Evolutionary conservation across 2,329 filamentous ascomycete genomes (phyloP), one percentile per base, ranked within the genome.

Genomic region (Arthrobotrys pseudoclavata): DNA sequence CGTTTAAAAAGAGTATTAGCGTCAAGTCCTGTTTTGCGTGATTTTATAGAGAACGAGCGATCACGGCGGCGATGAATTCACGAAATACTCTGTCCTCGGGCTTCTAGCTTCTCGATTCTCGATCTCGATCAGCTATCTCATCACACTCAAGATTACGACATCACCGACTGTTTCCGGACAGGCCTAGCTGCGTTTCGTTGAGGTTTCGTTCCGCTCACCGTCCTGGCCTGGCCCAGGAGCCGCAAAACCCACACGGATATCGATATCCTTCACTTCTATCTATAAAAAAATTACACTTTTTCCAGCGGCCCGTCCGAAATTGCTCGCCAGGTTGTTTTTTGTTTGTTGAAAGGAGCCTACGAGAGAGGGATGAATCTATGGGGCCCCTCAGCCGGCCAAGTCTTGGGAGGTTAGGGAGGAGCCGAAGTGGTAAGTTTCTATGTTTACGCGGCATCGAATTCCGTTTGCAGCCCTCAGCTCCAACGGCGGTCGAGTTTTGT

Each of bases 381-480:
- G 74, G 74, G 52, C 67, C 74, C 24, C 60, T 70, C 29, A 77
- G 62, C 67, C 67, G 74, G 74, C 74, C 74, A 63, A 77, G 74
- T 63, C 62, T 77, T 62, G 74, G 74, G 74, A 77, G 67, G 67
- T 77, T 77, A 71, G 67, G 74, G 61, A 77, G 74, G 74, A 77
- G 74, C 74, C 74, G 67, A 67, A 71, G 52, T 34, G 74, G 74
- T 77, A 62, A 77, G 74, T 77, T 68, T 40, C 20, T 31, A 4
- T 31, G 7, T 7, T 40, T 48, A 61, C 24, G 7, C 24, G 15
- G 50, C 53, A 45, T 29, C 62, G 57, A 15, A 42, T 66, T 66
- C 72, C 72, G 72, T 70, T 76, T 70, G 72, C 72, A 67, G 72
- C 60, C 48, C 64, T 37, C 40, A 20, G 20, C 37, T 20, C 29